Evolutionary conservation across 2,329 filamentous ascomycete species (phyloP).

Genomic region (Colletotrichum lentis): DNA sequence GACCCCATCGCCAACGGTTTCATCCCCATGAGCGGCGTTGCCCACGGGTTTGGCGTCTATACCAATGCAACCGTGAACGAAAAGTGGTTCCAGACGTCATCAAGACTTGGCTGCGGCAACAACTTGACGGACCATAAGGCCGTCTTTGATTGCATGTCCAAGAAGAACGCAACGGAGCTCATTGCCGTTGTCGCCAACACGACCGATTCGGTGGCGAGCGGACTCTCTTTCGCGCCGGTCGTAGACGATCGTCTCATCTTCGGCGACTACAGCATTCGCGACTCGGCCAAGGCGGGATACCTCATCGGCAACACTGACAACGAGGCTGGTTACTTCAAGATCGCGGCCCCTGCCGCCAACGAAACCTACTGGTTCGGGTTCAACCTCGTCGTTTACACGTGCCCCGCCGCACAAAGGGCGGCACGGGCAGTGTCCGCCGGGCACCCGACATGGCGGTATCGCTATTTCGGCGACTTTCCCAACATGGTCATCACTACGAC

Average conservation of each 20-base stretch:
- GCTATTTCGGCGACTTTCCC: constrained; percentile 50
- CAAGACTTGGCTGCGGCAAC: constrained; percentile 43
- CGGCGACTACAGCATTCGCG: constrained; percentile 25
- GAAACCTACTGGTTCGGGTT: constrained; percentile 43
- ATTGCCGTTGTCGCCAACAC: background rate
- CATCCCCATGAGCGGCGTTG: constrained; percentile 54
- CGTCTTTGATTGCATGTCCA: constrained; percentile 40
- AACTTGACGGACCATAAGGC: constrained; percentile 36
- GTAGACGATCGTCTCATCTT: constrained; percentile 30
- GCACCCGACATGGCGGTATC: constrained; percentile 50
- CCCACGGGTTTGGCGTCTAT: constrained; percentile 42
- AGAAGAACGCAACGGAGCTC: constrained; percentile 23
- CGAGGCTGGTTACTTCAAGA: constrained; percentile 46
- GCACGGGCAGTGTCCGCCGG: constrained; percentile 41
- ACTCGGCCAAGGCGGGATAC: constrained; percentile 32
- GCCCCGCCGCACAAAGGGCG: constrained; percentile 43
- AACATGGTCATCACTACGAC: constrained; percentile 44
- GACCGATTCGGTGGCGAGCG: background rate
- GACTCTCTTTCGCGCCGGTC: constrained; percentile 20
- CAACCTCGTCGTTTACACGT: constrained; percentile 46
- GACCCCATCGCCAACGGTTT: constrained; percentile 59
- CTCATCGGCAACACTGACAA: constrained; percentile 47
- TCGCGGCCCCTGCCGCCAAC: constrained; percentile 39
- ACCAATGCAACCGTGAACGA: constrained; percentile 30
- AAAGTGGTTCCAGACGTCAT: constrained; percentile 39